phyloP scores from a whole-genome alignment of 768 basidiomycete species.

The Rhizopogon salebrosus region DNA sequence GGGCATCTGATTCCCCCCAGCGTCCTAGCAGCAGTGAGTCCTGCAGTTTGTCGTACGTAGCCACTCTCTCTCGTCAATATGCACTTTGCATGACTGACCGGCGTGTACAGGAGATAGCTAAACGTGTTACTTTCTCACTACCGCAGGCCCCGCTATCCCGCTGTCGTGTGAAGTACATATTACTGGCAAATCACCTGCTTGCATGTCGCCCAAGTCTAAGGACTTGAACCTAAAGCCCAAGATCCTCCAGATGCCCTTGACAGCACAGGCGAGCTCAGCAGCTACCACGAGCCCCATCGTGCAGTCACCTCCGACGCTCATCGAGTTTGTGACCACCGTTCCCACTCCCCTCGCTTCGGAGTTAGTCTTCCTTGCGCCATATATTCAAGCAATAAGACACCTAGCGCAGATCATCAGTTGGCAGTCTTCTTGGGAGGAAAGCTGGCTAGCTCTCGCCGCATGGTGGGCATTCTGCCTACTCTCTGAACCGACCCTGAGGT shows the following conservation, averaged over 20 bases:
- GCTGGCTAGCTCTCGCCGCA: slow-evolving; percentile 57
- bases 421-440: slow-evolving; percentile 51
- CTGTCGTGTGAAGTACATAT: background rate
- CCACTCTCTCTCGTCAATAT: no score
- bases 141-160: background rate
- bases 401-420: slow-evolving; percentile 51
- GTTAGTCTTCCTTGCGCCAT: slow-evolving; percentile 58
- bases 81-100: background rate
- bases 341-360: slow-evolving; percentile 58
- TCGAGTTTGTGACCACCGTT: slow-evolving; percentile 52
- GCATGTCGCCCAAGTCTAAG: slow-evolving; percentile 4
- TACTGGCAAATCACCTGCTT: background rate
- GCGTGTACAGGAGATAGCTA: background rate
- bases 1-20: background rate
- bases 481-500: slow-evolving; percentile 47
- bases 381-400: slow-evolving; percentile 39
- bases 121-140: background rate
- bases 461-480: slow-evolving; percentile 82
- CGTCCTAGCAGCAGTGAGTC: background rate
- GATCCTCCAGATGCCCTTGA: slow-evolving; percentile 9
- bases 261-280: slow-evolving; percentile 3
- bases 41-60: background rate
- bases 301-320: slow-evolving; percentile 9
- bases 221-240: slow-evolving; percentile 7
- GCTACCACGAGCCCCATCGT: background rate